These are phyloP conservation scores for Pichiaceae sp. DNA, from an alignment of 1,139 yeast genomes.

Conservation along the genomic window DNA sequence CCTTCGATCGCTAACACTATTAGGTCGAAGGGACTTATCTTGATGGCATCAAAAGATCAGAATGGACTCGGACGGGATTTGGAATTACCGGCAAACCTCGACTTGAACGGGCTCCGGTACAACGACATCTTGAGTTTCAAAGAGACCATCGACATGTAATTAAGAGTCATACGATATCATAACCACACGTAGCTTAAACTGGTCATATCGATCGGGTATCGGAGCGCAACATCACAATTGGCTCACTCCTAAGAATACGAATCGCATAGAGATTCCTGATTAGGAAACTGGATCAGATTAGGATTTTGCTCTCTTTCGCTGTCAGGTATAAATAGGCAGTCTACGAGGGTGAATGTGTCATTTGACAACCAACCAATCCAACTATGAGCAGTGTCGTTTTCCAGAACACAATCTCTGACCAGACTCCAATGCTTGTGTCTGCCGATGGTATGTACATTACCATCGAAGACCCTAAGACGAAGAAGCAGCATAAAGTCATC, in stretches of 20 bases:
- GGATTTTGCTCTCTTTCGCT: no score
- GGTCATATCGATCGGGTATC: no score
- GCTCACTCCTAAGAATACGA: no score
- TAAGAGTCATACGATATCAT: not conserved
- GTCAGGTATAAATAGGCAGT: no score
- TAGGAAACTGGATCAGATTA: not conserved
- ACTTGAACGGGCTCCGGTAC: slow-evolving; percentile 64
- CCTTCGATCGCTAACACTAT: slow-evolving; percentile 72
- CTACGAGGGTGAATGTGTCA: no score
- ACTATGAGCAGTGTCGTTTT: no score
- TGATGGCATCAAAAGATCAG: slow-evolving; percentile 53
- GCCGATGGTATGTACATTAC: slow-evolving; percentile 36
- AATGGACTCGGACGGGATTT: slow-evolving; percentile 1
- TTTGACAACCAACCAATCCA: no score
- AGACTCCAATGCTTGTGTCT: slow-evolving; percentile 34
- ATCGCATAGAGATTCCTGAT: not conserved
- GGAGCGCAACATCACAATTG: no score
- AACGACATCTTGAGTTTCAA: slow-evolving; percentile 62
- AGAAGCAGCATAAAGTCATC: slow-evolving; percentile 30
- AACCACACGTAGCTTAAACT: no score
- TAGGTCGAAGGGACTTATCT: slow-evolving; percentile 70
- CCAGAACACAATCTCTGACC: slow-evolving; percentile 33
- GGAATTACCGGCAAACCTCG: slow-evolving; percentile 13
- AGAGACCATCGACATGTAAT: slow-evolving; percentile 58
- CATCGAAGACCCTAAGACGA: slow-evolving; percentile 40